Base-by-base conservation (phyloP, 495 filamentous ascomycete species). In the Parmelia sp. region DNA sequence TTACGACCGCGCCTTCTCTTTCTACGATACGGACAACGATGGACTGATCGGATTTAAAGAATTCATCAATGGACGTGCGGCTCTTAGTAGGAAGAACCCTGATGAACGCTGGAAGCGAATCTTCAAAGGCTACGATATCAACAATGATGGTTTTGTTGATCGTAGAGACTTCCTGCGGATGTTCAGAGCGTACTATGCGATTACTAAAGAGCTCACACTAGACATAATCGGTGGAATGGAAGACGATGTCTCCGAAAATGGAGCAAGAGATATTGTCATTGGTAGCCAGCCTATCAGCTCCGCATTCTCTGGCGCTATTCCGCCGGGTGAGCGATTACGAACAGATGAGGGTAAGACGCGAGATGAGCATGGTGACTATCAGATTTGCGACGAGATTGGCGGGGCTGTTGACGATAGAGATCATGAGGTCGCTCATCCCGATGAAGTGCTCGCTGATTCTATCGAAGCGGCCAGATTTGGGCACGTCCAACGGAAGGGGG, bases 1-100 rank as follows among this genome's bases (percentile, higher is more conserved):
- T 51, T 92, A 96, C 70, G 92, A 97, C 76, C 88, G 94, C 62
- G 90, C 96, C 83, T 99, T 99, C 76, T 84, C 88, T 39, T 97
- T 96, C 73, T 99, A 96, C 73, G 95, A 97, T 70, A 89, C 86
- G 47, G 90, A 97, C 70, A 80, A 84, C 39, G 90, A 97, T 70
- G 90, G 88, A 12, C 76, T 95, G 14, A 96, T 99, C 69, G 89
- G 90, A n/a, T 97, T 97, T 68, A 84, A 89, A 60, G 95, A 97
- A 69, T 97, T 97, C 71, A 73, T 96, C 33, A 84, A 85, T 44
- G 94, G 89, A 2, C 80, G 96, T n/a, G 86, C 90, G 0, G 90
- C 87, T 66, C 82, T 95, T 45, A 90, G 89, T 66, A 82, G 87
- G 61, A 92, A 88, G 69, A 79, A 75, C 49, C 78, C 77, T 36